Conservation (phyloP, 768 basidiomycete species). For the Grammothele lineata region DNA sequence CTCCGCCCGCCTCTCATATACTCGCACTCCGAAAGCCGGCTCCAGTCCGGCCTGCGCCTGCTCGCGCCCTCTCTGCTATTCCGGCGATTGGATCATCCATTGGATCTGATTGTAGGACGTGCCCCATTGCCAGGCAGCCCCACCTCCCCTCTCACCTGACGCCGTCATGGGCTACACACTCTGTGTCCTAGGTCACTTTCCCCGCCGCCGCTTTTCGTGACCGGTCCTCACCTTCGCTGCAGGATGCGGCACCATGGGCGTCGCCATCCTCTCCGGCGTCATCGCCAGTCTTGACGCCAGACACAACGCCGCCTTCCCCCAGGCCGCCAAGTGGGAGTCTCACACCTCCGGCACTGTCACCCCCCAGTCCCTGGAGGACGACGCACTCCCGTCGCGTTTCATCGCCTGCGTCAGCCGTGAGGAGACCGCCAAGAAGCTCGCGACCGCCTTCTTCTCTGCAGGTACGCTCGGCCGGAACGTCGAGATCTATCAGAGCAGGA, state of each 20-base stretch:
- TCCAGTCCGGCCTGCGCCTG: no score
- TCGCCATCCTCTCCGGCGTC: constrained; percentile 92
- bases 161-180: constrained; percentile 86
- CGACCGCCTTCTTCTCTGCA: constrained; percentile 51
- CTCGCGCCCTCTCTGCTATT: no score
- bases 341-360: constrained; percentile 74
- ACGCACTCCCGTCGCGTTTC: constrained; percentile 73
- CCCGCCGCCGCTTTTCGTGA: constrained; percentile 6
- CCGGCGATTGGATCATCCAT: no score
- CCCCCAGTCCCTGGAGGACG: constrained; percentile 53
- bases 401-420: constrained; percentile 83
- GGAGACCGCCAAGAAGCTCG: constrained; percentile 68
- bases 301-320: constrained; percentile 21
- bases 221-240: constrained; percentile 16
- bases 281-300: constrained; percentile 72
- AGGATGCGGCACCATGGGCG: constrained; percentile 99
- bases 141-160: constrained; percentile 12
- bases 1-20: no score
- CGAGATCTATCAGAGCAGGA: constrained; percentile 64
- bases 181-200: constrained; percentile 66
- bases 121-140: no score
- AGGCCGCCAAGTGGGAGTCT: constrained; percentile 54
- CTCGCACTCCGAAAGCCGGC: no score
- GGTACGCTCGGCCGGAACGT: constrained; percentile 62
- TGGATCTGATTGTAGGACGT: no score